phyloP scores from a whole-genome alignment of 179 eudicot genomes.

The Camellia oleifera region DNA sequence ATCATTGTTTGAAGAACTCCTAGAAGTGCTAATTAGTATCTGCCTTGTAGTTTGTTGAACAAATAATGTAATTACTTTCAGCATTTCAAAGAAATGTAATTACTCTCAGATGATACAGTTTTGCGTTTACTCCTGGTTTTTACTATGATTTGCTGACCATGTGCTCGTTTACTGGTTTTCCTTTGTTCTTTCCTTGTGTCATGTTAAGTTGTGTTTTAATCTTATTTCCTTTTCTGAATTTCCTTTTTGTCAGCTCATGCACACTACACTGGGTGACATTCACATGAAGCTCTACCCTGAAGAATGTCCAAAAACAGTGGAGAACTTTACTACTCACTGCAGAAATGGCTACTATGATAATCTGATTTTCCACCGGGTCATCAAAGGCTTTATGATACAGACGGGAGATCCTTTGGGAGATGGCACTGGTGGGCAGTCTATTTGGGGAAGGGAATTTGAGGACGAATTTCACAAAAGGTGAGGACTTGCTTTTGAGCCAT shows the following conservation, averaged over 20 bases:
- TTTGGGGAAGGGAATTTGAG: slow-evolving; percentile 99
- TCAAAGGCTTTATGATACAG: slow-evolving; percentile 96
- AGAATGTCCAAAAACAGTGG: slow-evolving; percentile 99
- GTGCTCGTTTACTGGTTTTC: not conserved
- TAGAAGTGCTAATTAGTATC: not conserved
- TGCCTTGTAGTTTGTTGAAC: not conserved
- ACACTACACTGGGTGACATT: slow-evolving; percentile 90
- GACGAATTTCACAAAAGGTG: slow-evolving; percentile 99
- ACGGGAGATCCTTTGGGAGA: slow-evolving; percentile 99
- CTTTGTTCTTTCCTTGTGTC: not conserved
- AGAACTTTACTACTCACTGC: slow-evolving; percentile 98
- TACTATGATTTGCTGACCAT: not conserved
- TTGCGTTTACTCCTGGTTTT: not conserved
- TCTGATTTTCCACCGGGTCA: slow-evolving; percentile 92
- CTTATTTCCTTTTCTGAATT: not conserved
- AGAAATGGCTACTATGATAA: slow-evolving; percentile 96
- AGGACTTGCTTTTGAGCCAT: slow-evolving; percentile 5
- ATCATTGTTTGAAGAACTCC: not conserved
- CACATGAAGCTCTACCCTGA: slow-evolving; percentile 98
- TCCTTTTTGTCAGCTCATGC: slow-evolving; percentile 55
- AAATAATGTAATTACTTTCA: not conserved
- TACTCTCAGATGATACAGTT: slow-evolving; percentile 4
- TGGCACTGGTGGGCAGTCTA: slow-evolving; percentile 99
- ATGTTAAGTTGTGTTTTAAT: not conserved
- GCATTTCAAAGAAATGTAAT: not conserved